Conservation (phyloP, 352 stramenopile species). For the Phytophthora europaea region DNA sequence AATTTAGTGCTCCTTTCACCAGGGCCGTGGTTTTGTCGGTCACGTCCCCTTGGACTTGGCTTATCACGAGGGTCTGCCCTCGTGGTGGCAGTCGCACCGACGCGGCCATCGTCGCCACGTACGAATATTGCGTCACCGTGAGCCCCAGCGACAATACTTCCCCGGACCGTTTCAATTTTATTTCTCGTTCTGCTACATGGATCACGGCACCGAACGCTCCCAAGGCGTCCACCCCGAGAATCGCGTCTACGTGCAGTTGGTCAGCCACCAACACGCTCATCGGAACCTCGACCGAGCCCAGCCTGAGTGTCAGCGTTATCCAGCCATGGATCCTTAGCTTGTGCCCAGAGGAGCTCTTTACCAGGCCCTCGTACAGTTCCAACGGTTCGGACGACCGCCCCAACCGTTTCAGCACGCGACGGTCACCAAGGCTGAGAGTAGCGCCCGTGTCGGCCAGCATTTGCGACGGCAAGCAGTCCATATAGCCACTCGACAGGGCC, state of each 20-base stretch:
- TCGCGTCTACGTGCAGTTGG: not conserved
- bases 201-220: not conserved
- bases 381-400: not conserved
- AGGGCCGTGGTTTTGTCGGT: no score
- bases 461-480: not conserved
- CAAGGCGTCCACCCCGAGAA: not conserved
- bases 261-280: not conserved
- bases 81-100: not conserved
- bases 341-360: not conserved
- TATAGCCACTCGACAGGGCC: not conserved
- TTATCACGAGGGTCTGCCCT: not conserved
- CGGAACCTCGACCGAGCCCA: not conserved
- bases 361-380: not conserved
- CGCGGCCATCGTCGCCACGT: not conserved
- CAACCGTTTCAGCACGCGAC: not conserved
- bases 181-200: not conserved
- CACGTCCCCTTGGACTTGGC: no score
- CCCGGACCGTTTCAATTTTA: not conserved
- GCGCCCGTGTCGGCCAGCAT: slow-evolving; percentile 7
- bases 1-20: no score
- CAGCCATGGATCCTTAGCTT: not conserved
- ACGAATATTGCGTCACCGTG: not conserved
- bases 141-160: not conserved
- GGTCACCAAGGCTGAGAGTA: not conserved
- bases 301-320: not conserved